Evolutionary conservation across 2,329 filamentous ascomycete species (phyloP).

Genomic region (Macrophomina pseudophaseolina): DNA sequence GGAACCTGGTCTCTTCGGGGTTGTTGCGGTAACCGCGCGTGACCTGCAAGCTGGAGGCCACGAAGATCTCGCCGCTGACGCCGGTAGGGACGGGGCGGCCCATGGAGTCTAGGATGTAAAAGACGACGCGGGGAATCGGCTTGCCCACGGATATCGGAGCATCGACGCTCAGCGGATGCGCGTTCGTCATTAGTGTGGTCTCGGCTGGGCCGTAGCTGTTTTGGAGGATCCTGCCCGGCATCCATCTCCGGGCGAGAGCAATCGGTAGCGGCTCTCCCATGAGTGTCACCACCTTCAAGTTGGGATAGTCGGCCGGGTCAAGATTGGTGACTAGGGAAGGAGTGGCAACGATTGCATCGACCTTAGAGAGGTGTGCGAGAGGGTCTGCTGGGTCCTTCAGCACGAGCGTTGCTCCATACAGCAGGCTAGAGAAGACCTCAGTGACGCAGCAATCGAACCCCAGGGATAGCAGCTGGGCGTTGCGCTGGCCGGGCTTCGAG

Average conservation of each 20-base stretch:
- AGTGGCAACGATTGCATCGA: constrained; percentile 23
- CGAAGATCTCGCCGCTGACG: constrained; percentile 26
- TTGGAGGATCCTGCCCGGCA: constrained; percentile 1
- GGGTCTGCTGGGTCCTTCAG: constrained; percentile 26
- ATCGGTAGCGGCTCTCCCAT: constrained; percentile 24
- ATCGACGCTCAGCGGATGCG: not conserved
- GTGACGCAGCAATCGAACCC: constrained; percentile 28
- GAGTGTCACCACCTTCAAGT: constrained; percentile 18
- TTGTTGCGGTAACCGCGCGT: constrained; percentile 25
- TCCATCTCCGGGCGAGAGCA: constrained; percentile 22
- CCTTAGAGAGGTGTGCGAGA: constrained; percentile 17
- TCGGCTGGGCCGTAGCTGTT: constrained; percentile 27
- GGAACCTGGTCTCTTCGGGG: constrained; percentile 1
- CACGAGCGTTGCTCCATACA: constrained; percentile 27
- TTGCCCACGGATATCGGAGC: constrained; percentile 11
- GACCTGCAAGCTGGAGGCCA: constrained; percentile 23
- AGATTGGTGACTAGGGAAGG: constrained; percentile 24
- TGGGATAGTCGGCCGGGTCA: constrained; percentile 11
- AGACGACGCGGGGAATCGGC: constrained; percentile 17
- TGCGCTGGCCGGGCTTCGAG: constrained; percentile 23
- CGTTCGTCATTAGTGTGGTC: constrained; percentile 18
- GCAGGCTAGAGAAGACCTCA: constrained; percentile 26
- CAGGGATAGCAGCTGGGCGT: constrained; percentile 26
- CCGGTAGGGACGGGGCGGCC: constrained; percentile 24
- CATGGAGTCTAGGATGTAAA: constrained; percentile 26